A percentile compares a stretch with the other conserved stretches of the same genome.
Conservation (phyloP, 805 yeast species). For the Spathaspora passalidarum region DNA sequence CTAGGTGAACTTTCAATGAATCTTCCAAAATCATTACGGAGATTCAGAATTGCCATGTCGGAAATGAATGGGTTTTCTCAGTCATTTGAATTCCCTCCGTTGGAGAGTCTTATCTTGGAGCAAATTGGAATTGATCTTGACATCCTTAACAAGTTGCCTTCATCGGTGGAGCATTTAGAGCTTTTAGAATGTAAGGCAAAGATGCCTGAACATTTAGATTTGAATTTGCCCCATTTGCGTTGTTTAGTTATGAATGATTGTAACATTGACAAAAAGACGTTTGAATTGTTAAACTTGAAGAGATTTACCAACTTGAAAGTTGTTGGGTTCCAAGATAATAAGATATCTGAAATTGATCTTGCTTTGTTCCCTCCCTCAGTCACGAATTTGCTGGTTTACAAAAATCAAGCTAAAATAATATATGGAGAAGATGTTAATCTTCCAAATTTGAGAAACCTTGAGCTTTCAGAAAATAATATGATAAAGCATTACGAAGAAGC, state of each 20-base stretch:
- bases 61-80: background rate
- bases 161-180: background rate
- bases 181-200: background rate
- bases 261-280: background rate
- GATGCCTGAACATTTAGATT: background rate
- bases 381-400: background rate
- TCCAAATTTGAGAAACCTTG: conserved; percentile 1
- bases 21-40: background rate
- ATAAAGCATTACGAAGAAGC: background rate
- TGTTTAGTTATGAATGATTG: background rate
- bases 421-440: background rate
- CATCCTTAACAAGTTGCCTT: background rate
- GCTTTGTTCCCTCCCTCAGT: background rate
- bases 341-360: background rate
- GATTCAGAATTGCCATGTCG: background rate
- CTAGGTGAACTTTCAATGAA: conserved; percentile 1
- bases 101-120: background rate
- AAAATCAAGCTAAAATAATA: background rate
- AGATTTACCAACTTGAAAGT: background rate
- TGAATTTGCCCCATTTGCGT: conserved; percentile 1
- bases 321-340: background rate
- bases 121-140: background rate
- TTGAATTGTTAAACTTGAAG: background rate
- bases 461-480: background rate
- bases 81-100: background rate